phyloP scores from a whole-genome alignment of 495 filamentous ascomycete species.

The Halenospora varia region DNA sequence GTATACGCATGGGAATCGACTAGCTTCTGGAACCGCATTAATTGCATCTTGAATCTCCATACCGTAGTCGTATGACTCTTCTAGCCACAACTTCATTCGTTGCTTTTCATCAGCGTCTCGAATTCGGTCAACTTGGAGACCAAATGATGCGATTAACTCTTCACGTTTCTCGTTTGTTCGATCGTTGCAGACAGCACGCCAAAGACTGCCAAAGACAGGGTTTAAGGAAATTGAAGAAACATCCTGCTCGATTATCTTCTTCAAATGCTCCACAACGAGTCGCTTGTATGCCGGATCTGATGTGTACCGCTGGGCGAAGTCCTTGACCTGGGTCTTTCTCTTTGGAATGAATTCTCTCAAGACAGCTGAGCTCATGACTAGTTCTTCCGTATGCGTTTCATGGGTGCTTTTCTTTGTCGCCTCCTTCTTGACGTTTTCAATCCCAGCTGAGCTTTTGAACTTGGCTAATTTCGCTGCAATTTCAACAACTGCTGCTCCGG shows the following conservation, averaged over 20 bases:
- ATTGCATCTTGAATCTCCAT: slow-evolving; percentile 40
- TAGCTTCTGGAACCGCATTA: slow-evolving; percentile 33
- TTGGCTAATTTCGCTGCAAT: slow-evolving; percentile 13
- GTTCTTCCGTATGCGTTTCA: not conserved
- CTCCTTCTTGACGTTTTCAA: slow-evolving; percentile 7
- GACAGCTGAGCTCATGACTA: slow-evolving; percentile 8
- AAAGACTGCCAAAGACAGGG: slow-evolving; percentile 43
- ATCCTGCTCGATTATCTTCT: slow-evolving; percentile 35
- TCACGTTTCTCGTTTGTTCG: slow-evolving; percentile 34
- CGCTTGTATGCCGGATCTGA: slow-evolving; percentile 31
- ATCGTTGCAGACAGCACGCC: slow-evolving; percentile 44
- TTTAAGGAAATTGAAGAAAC: slow-evolving; percentile 39
- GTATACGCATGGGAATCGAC: slow-evolving; percentile 47
- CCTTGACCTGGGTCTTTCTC: slow-evolving; percentile 24
- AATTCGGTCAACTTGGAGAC: slow-evolving; percentile 29
- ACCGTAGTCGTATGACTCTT: slow-evolving; percentile 41
- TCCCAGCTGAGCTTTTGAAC: not conserved
- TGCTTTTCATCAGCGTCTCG: slow-evolving; percentile 27
- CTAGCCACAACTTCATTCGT: slow-evolving; percentile 39
- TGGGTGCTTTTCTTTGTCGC: slow-evolving; percentile 12
- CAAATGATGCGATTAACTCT: slow-evolving; percentile 33
- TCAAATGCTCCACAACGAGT: slow-evolving; percentile 30
- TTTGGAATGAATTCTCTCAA: slow-evolving; percentile 27
- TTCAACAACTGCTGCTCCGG: slow-evolving; percentile 9
- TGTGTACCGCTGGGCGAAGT: slow-evolving; percentile 36